Conservation (phyloP, 768 basidiomycete species). For the Lentinula edodes region DNA sequence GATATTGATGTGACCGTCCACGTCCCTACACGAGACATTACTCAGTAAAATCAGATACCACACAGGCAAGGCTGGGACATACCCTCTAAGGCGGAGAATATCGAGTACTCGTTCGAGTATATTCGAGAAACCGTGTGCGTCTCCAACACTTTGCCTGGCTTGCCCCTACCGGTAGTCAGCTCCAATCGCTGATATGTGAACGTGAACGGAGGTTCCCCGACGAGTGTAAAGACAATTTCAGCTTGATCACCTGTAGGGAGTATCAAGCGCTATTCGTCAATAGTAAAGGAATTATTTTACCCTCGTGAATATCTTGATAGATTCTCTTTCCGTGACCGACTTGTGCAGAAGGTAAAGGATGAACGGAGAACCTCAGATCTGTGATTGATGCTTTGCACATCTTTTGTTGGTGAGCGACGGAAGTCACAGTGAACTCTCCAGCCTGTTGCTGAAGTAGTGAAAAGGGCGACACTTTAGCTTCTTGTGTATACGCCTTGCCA, state of each 20-base stretch:
- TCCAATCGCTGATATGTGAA: slow-evolving; percentile 92
- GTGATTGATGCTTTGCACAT: slow-evolving; percentile 81
- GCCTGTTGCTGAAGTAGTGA: slow-evolving; percentile 76
- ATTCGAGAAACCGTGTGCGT: slow-evolving; percentile 87
- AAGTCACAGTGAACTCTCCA: slow-evolving; percentile 81
- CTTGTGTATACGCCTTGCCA: slow-evolving; percentile 65
- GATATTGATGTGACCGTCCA: slow-evolving; percentile 92
- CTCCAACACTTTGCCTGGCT: slow-evolving; percentile 76
- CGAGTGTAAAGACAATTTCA: slow-evolving; percentile 84
- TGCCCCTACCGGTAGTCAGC: slow-evolving; percentile 57
- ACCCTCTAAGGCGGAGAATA: slow-evolving; percentile 91
- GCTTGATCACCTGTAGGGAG: slow-evolving; percentile 73
- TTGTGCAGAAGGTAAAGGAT: slow-evolving; percentile 81
- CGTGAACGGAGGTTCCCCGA: slow-evolving; percentile 92
- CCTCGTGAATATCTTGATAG: slow-evolving; percentile 87
- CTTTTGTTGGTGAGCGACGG: slow-evolving; percentile 89
- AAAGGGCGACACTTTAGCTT: slow-evolving; percentile 77
- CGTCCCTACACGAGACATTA: slow-evolving; percentile 47
- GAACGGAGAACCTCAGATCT: slow-evolving; percentile 69
- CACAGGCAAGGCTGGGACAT: slow-evolving; percentile 15
- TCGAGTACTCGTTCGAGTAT: slow-evolving; percentile 72
- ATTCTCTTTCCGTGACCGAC: slow-evolving; percentile 82
- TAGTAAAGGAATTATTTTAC: slow-evolving; percentile 29
- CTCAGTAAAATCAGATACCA: neutral
- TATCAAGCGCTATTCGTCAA: neutral